Base-by-base conservation (phyloP, 306 rosid species). In the Trichosanthes truncata region DNA sequence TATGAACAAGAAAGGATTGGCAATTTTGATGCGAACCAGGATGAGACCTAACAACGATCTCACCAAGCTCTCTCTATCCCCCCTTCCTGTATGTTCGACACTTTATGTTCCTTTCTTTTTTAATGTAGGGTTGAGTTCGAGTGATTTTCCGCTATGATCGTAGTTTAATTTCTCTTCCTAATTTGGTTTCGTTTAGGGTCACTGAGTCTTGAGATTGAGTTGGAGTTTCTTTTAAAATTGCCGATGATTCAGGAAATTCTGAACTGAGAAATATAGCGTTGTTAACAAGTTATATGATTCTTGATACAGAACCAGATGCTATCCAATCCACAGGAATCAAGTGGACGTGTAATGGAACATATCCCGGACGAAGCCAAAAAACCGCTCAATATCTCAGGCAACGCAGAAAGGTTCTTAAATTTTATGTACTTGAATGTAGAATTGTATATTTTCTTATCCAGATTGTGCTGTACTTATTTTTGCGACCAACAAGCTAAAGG, bases 1-100 rank as follows among this genome's bases (percentile, higher is more conserved):
- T 31, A 94, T 83, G 87, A 88, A 88, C 89, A 88, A 85, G 84
- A 92, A 89, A 86, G 94, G 93, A 46, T 78, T 91, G 80, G 87
- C 97, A 20, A 89, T 92, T 82, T 84, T 94, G 79, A 77, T 94
- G 93, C 97, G 98, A 86, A 89, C 97, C 87, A 94, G 95, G 87
- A 92, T 94, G 98, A 91, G 85, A 68, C 90, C 90, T 18, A 88
- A 48, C 66, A 71, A 40, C 84, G 82, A 86, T 81, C 67, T 86
- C 23, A 21, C 83, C 60, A 87, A 84, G 59, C 84, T 85, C 83
- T 77, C 97, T 81, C 87, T 88, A 40, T 90, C 94, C 61, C 96
- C 91, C 80, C 83, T 94, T 62, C 73, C 85, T 40, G 97, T 94
- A 56, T 79, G 93, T 14, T 38, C 67, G 4, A 1, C 3, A 23